Base-by-base conservation (phyloP, 208 protist species). In the Spongospora subterranea region DNA sequence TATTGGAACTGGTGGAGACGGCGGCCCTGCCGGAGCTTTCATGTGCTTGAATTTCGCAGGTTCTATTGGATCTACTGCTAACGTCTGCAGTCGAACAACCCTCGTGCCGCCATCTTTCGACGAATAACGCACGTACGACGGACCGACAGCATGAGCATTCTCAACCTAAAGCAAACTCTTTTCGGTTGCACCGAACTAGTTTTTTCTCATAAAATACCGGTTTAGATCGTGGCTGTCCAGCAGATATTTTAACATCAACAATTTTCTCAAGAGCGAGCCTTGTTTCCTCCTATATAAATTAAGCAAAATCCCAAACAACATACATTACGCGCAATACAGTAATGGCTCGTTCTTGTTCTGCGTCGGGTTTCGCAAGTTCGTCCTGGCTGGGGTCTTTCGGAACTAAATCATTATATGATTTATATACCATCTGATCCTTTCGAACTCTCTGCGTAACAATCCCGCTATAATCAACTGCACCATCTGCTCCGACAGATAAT, bases 41-140 rank as follows among this genome's bases (percentile, higher is more conserved):
- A 96, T 97, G 66, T 96, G 93, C 46, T 94, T 95, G 91, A 97
- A 97, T 91, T 96, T 97, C 43, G 96, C 94, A 40, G 96, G 97
- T 88, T 97, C 96, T 90, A 66, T 17, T 43, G 88, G 32, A 91
- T 91, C 88, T 88, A 76, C 0, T 24, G 66, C 39, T 88, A 45
- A 0, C 64, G 46, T 13, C 39, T 89, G 88, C 40, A 60, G 66
- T 0, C 90, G 39, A 60, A 11, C 20, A 20, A 20, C 50, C 0
- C 77, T 6, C n/a, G 32, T 89, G 46, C 13, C 32, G n/a, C 71
- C 71, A 43, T 82, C 71, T 35, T 82, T 82, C n/a, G 71, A 35
- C 35, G 35, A 35, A 43, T 82, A 82, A 45, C 71, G n/a, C 6
- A 82, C 71, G n/a, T 82, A 82, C 13, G 71, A 45, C 35, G 71